A percentile compares a stretch with the other conserved stretches of the same genome.
These are phyloP conservation scores for Penicillium sp. DNA, from an alignment of 2,329 filamentous ascomycete genomes.

Conservation along the genomic window DNA sequence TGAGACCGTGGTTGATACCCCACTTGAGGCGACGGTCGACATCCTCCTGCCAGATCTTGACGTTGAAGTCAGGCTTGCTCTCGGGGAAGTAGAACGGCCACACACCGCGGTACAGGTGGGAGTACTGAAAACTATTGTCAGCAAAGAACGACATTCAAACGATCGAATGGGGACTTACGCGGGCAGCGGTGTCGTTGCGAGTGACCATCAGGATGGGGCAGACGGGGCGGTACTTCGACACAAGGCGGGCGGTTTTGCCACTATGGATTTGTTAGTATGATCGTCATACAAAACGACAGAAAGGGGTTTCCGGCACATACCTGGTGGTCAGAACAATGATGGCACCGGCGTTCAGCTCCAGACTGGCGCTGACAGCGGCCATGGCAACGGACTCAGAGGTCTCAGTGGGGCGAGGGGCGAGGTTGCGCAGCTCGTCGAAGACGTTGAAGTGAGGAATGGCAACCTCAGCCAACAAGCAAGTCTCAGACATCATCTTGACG, in stretches of 20 bases:
- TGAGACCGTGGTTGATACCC: constrained; percentile 84
- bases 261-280: constrained; percentile 45
- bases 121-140: constrained; percentile 56
- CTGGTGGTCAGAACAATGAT: constrained; percentile 95
- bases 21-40: constrained; percentile 97
- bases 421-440: constrained; percentile 88
- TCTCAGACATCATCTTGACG: constrained; percentile 97
- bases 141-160: constrained; percentile 8
- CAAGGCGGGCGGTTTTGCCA: constrained; percentile 87
- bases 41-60: constrained; percentile 97
- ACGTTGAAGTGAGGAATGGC: constrained; percentile 95
- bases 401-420: constrained; percentile 78
- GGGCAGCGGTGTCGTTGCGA: constrained; percentile 75
- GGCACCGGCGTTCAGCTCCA: constrained; percentile 93
- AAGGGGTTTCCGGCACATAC: constrained; percentile 42
- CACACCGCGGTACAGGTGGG: constrained; percentile 93
- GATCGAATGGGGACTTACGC: constrained; percentile 50
- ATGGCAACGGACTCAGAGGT: constrained; percentile 95
- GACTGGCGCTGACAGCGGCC: constrained; percentile 90
- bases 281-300: not conserved
- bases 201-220: constrained; percentile 99
- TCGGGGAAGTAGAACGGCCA: constrained; percentile 96
- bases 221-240: constrained; percentile 97
- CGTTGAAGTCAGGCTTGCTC: constrained; percentile 89
- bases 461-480: constrained; percentile 93